Percentiles rank a stretch among this genome's conserved stretches.
These are phyloP conservation scores for Simplicillium aogashimaense DNA, from an alignment of 2,329 filamentous ascomycete genomes.

Conservation along the genomic window DNA sequence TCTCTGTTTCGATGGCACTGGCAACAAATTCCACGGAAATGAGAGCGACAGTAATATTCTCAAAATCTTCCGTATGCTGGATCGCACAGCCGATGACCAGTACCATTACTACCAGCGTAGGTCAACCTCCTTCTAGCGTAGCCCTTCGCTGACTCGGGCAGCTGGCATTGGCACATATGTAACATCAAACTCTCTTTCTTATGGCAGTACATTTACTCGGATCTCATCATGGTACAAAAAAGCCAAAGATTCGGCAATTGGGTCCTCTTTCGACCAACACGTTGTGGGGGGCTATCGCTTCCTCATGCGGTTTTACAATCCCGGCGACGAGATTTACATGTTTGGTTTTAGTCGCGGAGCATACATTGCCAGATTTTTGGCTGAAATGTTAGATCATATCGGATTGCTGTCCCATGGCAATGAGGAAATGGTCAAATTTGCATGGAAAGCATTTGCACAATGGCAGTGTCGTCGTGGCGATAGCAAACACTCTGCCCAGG, in stretches of 20 bases:
- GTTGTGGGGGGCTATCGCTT: conserved; percentile 78
- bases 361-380: conserved; percentile 65
- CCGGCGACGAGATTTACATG: conserved; percentile 57
- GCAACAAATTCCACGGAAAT: conserved; percentile 54
- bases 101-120: conserved; percentile 55
- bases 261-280: conserved; percentile 72
- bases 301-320: conserved; percentile 62
- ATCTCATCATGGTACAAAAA: conserved; percentile 59
- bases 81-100: conserved; percentile 51
- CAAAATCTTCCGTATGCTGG: conserved; percentile 62
- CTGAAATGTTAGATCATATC: conserved; percentile 78
- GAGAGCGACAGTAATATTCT: conserved; percentile 57
- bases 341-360: conserved; percentile 67
- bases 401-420: conserved; percentile 73
- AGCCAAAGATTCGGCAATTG: conserved; percentile 70
- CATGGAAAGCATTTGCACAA: conserved; percentile 71
- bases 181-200: conserved; percentile 46
- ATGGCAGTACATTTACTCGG: conserved; percentile 44
- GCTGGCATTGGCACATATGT: conserved; percentile 68
- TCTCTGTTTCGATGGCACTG: conserved; percentile 54
- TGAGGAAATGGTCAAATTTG: conserved; percentile 76
- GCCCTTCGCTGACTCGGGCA: too few relatives aligned
- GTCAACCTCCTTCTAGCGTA: conserved; percentile 10
- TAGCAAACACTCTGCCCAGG: conserved; percentile 13
- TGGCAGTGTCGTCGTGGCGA: conserved; percentile 60